A percentile compares a stretch with the other conserved stretches of the same genome.
phyloP scores from a whole-genome alignment of 2,329 filamentous ascomycete genomes.

The Fusarium graminum region DNA sequence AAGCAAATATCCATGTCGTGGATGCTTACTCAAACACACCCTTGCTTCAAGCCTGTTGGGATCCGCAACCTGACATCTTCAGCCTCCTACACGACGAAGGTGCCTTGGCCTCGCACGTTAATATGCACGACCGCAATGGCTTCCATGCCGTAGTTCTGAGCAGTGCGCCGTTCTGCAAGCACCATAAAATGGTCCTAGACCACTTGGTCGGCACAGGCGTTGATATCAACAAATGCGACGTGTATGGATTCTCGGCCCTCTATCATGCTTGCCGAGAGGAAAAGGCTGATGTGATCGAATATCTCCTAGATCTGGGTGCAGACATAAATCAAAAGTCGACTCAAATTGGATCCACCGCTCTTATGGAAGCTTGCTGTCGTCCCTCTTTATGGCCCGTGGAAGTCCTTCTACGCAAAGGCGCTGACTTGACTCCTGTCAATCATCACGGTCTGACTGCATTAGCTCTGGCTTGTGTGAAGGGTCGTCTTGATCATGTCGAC shows the following conservation, averaged over 20 bases:
- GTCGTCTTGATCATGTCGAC: not conserved
- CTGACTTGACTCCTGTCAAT: not conserved
- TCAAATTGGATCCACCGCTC: not conserved
- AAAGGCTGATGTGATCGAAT: not conserved
- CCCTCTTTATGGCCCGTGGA: not conserved
- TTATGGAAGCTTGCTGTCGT: not conserved
- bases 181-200: not conserved
- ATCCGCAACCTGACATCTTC: not conserved
- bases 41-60: not conserved
- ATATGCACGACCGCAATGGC: not conserved
- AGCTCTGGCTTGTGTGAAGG: not conserved
- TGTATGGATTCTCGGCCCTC: not conserved
- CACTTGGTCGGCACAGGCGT: not conserved
- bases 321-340: not conserved
- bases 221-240: not conserved
- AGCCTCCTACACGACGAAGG: not conserved
- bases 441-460: not conserved
- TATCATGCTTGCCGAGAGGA: not conserved
- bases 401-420: not conserved
- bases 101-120: not conserved
- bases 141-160: not conserved
- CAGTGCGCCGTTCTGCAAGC: not conserved
- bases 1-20: not conserved
- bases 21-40: not conserved
- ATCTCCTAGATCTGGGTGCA: not conserved